Base-by-base conservation (phyloP, 2,329 filamentous ascomycete species). In the Diplodia seriata region DNA sequence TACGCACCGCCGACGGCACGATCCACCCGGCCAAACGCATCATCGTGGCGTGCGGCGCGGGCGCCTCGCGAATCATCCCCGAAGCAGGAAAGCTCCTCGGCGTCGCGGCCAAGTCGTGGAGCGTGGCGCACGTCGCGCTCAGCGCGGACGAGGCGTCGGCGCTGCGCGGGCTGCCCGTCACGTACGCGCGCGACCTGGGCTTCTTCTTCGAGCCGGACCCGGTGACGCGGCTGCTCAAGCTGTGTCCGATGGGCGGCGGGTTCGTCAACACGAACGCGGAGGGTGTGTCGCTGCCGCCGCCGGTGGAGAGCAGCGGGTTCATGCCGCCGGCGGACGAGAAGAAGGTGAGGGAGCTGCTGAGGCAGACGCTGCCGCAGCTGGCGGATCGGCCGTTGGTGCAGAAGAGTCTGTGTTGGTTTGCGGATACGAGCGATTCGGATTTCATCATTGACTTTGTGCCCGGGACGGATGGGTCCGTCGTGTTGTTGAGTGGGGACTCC, bases 151-250 rank as follows among this genome's bases (percentile, higher is more conserved):
- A 90, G 74, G 82, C 84, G 0, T 80, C 82, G 2, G 77, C 76
- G 5, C 81, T 90, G 1, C 82, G 84, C 1, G 85, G 85, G 2
- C 86, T 90, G 12, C 87, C 88, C 0, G 85, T 89, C 0, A 87
- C 85, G 0, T 87, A 89, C 64, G 84, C 85, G 1, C 83, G 87
- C 1, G 87, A 90, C 69, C 77, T 89, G 0, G 87, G 87, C 0
- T 90, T 90, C 79, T 87, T 88, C 76, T 90, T 90, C 68, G 88
- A 90, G 74, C 87, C 88, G 0, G 87, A 90, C 70, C 84, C 81
- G 0, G 80, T 82, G 69, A 89, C 86, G 0, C 82, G 83, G 26
- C 74, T 89, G 4, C 76, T 90, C 53, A 90, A 90, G 76, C 72
- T 90, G 11, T 89, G 86, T 71, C 85, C 86, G 0, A 82, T 85